Evolutionary conservation across 2,329 filamentous ascomycete genomes (phyloP).

Genomic region (Fusarium sp.): DNA sequence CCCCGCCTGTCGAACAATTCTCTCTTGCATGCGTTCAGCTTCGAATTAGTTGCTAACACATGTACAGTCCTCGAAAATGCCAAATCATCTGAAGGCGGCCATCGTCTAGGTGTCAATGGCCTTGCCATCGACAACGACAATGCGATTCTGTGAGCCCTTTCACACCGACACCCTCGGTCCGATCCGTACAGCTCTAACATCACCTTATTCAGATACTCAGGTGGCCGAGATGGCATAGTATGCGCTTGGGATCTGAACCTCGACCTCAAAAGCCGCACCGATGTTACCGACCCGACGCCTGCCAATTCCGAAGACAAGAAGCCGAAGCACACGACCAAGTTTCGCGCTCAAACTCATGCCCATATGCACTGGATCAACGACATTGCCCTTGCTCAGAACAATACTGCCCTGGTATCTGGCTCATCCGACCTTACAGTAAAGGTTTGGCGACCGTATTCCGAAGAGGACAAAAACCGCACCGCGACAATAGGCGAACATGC

Average conservation of each 20-base stretch:
- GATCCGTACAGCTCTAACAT: conserved; percentile 28
- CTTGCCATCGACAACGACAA: conserved; percentile 86
- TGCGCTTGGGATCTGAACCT: conserved; percentile 94
- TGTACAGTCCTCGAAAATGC: conserved; percentile 68
- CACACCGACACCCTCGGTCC: conserved; percentile 4
- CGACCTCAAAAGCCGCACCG: conserved; percentile 62
- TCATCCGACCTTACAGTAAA: conserved; percentile 96
- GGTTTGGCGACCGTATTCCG: conserved; percentile 82
- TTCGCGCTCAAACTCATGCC: conserved; percentile 73
- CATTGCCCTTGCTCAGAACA: conserved; percentile 82
- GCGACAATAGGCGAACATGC: conserved; percentile 90
- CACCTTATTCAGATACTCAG: conserved; percentile 78
- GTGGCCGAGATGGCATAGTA: conserved; percentile 92
- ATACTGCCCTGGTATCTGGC: conserved; percentile 84
- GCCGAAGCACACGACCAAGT: conserved; percentile 63
- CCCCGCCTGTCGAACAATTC: conserved; percentile 1
- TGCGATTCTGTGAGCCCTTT: conserved; percentile 80
- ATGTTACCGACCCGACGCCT: conserved; percentile 46
- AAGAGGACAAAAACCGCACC: conserved; percentile 62
- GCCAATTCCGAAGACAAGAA: conserved; percentile 46
- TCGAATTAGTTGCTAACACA: conserved; percentile 12
- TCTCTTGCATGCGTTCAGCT: background rate
- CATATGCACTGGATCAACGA: conserved; percentile 98
- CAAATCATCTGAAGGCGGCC: conserved; percentile 75
- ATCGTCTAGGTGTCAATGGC: conserved; percentile 94